Evolutionary conservation across 2,329 filamentous ascomycete species (phyloP).

Genomic region (Rhytidhysteron rufulum): DNA sequence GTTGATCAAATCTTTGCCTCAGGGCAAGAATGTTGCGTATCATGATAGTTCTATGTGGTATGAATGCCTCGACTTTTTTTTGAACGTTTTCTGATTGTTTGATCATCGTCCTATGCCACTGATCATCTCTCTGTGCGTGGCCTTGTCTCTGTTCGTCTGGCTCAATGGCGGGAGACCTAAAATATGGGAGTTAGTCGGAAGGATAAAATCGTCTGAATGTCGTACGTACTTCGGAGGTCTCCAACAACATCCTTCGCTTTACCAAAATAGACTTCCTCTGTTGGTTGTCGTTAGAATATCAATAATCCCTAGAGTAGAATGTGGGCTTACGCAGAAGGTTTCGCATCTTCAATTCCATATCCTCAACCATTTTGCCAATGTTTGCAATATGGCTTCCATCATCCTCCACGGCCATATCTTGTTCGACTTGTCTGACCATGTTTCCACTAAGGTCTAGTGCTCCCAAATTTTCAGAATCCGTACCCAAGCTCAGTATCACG

Average conservation of each 20-base stretch:
- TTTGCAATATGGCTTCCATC: conserved; percentile 95
- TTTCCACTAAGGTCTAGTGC: conserved; percentile 92
- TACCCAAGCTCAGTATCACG: conserved; percentile 84
- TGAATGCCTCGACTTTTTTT: too few species aligned
- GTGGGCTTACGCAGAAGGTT: conserved; percentile 69
- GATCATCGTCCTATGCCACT: conserved; percentile 44
- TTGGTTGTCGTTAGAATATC: conserved; percentile 6
- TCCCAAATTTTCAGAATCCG: conserved; percentile 64
- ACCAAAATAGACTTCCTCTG: conserved; percentile 96
- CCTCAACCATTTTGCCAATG: conserved; percentile 86
- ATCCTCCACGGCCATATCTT: conserved; percentile 82
- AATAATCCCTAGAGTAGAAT: conserved; percentile 5
- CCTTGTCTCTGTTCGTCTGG: conserved; percentile 77
- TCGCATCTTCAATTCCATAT: conserved; percentile 99
- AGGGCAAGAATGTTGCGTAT: too few species aligned
- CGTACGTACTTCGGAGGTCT: conserved; percentile 71
- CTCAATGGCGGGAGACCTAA: conserved; percentile 70
- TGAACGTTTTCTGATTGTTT: too few species aligned
- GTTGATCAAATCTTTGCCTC: too few species aligned
- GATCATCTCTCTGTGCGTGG: conserved; percentile 86
- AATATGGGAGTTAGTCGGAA: conserved; percentile 16
- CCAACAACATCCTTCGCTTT: conserved; percentile 99
- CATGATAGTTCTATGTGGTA: too few species aligned
- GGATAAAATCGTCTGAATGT: conserved; percentile 1
- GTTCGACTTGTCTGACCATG: conserved; percentile 95